phyloP scores from a whole-genome alignment of 306 rosid genomes.

The Lagenaria siceraria region DNA sequence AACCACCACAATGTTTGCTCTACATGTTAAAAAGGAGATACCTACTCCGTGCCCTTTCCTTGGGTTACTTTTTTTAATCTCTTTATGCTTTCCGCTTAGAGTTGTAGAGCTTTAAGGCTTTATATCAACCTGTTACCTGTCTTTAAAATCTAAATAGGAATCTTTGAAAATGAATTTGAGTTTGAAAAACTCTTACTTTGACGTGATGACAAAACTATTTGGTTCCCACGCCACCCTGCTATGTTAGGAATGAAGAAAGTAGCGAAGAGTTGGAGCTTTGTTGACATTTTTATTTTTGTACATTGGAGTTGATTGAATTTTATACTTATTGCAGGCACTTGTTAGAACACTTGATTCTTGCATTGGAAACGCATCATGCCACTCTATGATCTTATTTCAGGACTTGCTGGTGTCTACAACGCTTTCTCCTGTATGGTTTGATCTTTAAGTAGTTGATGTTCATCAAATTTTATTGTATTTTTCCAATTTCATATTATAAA shows the following conservation, averaged over 20 bases:
- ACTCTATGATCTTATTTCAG: slow-evolving; percentile 77
- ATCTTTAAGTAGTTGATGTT: slow-evolving; percentile 15
- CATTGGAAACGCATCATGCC: slow-evolving; percentile 62
- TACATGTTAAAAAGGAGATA: not conserved
- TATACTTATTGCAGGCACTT: slow-evolving; percentile 55
- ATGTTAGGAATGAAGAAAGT: not conserved
- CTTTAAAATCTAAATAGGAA: not conserved
- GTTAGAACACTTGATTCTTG: slow-evolving; percentile 70
- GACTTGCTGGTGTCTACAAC: slow-evolving; percentile 94
- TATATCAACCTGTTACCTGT: not conserved
- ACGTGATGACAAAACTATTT: not conserved
- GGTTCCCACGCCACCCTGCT: not conserved
- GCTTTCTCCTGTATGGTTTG: slow-evolving; percentile 79
- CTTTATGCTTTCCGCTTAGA: not conserved
- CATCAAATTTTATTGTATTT: not conserved
- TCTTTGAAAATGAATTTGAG: not conserved
- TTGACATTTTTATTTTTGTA: not conserved
- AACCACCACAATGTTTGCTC: not conserved
- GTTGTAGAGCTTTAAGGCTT: not conserved
- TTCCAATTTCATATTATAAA: not conserved
- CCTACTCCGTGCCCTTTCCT: not conserved
- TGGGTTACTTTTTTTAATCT: not conserved
- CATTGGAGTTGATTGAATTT: slow-evolving; percentile 7
- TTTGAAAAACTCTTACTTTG: not conserved
- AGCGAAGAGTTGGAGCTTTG: not conserved